These are phyloP conservation scores for Puccinia triticina DNA, from an alignment of 1,284 basidiomycete species.

Conservation along the genomic window DNA sequence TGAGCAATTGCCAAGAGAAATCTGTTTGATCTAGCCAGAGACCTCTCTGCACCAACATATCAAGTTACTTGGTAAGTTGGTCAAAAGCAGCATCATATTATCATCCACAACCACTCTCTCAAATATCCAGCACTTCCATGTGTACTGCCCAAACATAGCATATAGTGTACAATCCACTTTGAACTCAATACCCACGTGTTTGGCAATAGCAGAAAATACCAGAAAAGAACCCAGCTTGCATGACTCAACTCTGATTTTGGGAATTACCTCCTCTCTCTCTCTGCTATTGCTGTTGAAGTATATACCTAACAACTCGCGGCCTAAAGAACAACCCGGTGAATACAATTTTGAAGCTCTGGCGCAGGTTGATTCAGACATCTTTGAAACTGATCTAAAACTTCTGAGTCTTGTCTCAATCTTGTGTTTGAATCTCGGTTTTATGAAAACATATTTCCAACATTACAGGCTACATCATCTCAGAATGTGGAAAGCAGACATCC, in stretches of 20 bases:
- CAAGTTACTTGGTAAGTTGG: background rate
- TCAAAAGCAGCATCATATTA: background rate
- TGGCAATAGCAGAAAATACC: background rate
- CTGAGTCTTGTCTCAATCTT: slow-evolving; percentile 66
- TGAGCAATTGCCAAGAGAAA: slow-evolving; percentile 16
- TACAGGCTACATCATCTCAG: slow-evolving; percentile 90
- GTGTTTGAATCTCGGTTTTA: slow-evolving; percentile 78
- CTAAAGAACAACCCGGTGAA: background rate
- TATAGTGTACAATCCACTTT: slow-evolving; percentile 5
- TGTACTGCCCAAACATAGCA: background rate
- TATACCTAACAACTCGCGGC: background rate
- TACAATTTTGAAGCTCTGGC: slow-evolving; percentile 60
- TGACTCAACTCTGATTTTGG: background rate
- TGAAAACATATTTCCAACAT: slow-evolving; percentile 86
- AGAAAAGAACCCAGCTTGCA: slow-evolving; percentile 52
- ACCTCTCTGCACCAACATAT: background rate
- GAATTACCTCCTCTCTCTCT: background rate
- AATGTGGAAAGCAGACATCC: slow-evolving; percentile 90
- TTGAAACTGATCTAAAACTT: slow-evolving; percentile 64
- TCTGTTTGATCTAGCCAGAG: slow-evolving; percentile 32
- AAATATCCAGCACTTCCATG: background rate
- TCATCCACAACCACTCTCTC: slow-evolving; percentile 7
- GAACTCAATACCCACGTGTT: background rate
- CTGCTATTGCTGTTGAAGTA: background rate
- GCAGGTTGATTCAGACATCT: slow-evolving; percentile 60